These are phyloP conservation scores for Pestalotiopsis sp. DNA, from an alignment of 2,329 filamentous ascomycete genomes.

Conservation along the genomic window DNA sequence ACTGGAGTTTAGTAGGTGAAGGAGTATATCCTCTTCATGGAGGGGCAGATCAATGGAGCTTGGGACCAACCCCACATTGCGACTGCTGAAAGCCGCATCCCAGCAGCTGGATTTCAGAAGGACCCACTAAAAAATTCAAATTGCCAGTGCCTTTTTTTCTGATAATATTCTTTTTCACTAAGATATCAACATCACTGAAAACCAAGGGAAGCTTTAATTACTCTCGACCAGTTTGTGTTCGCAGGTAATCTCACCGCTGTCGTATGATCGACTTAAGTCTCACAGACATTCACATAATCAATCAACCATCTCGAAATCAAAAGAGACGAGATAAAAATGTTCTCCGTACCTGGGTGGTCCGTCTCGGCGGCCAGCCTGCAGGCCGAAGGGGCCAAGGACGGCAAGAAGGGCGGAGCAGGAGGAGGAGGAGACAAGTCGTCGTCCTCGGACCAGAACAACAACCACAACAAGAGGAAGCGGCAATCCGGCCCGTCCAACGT, in stretches of 20 bases:
- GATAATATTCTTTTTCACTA: too few relatives aligned
- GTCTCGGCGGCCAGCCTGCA: constrained; percentile 74
- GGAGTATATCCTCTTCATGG: too few relatives aligned
- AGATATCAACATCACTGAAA: too few relatives aligned
- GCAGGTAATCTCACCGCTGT: too few relatives aligned
- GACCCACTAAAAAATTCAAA: too few relatives aligned
- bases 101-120: too few relatives aligned
- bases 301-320: not conserved
- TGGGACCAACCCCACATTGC: too few relatives aligned
- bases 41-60: too few relatives aligned
- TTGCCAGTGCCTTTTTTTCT: too few relatives aligned
- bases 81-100: too few relatives aligned
- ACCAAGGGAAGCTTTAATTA: not conserved
- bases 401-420: constrained; percentile 29
- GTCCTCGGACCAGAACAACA: not conserved
- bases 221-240: not conserved
- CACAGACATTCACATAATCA: not conserved
- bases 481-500: constrained; percentile 46
- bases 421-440: constrained; percentile 43
- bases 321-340: constrained; percentile 60
- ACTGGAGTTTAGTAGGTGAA: too few relatives aligned
- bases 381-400: constrained; percentile 57
- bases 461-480: constrained; percentile 61
- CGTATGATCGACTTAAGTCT: too few relatives aligned
- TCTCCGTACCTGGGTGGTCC: constrained; percentile 92